phyloP scores from a whole-genome alignment of 2,329 filamentous ascomycete genomes.

The Xylariaceae sp. region DNA sequence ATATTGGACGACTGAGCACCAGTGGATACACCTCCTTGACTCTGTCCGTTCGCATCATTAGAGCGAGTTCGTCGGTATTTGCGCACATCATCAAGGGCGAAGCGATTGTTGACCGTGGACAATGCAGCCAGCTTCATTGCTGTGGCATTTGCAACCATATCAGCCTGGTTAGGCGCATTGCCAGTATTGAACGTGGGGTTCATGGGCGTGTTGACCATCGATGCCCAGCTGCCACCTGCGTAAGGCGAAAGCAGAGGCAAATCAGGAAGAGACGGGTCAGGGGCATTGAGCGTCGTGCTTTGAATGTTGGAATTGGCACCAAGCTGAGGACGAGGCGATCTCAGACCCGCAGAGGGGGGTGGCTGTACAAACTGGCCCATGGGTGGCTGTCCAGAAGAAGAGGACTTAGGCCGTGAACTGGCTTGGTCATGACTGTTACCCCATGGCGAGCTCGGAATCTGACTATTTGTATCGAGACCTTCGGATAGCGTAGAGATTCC shows the following conservation, averaged over 20 bases:
- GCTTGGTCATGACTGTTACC: conserved; percentile 48
- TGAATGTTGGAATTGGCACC: conserved; percentile 67
- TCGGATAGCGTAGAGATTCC: conserved; percentile 70
- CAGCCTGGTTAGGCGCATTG: conserved; percentile 68
- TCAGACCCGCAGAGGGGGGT: conserved; percentile 66
- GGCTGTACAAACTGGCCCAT: conserved; percentile 97
- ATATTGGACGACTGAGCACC: conserved; percentile 58
- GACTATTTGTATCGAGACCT: conserved; percentile 52
- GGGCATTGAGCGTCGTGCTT: conserved; percentile 72
- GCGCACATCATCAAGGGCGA: conserved; percentile 91
- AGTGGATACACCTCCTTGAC: conserved; percentile 60
- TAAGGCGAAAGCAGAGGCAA: conserved; percentile 84
- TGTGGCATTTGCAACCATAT: conserved; percentile 98
- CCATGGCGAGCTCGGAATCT: conserved; percentile 78
- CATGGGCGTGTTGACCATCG: conserved; percentile 97
- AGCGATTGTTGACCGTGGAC: conserved; percentile 96
- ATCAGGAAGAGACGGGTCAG: conserved; percentile 62
- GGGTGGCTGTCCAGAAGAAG: conserved; percentile 67
- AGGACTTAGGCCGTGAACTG: conserved; percentile 66
- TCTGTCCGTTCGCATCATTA: conserved; percentile 66
- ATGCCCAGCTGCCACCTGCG: conserved; percentile 91
- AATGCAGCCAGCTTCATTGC: conserved; percentile 97
- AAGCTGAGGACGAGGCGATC: conserved; percentile 70
- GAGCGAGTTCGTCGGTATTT: conserved; percentile 92
- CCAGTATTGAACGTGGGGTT: conserved; percentile 72